Base-by-base conservation (phyloP, 1,139 yeast species). In the Suhomyces chickasaworum region DNA sequence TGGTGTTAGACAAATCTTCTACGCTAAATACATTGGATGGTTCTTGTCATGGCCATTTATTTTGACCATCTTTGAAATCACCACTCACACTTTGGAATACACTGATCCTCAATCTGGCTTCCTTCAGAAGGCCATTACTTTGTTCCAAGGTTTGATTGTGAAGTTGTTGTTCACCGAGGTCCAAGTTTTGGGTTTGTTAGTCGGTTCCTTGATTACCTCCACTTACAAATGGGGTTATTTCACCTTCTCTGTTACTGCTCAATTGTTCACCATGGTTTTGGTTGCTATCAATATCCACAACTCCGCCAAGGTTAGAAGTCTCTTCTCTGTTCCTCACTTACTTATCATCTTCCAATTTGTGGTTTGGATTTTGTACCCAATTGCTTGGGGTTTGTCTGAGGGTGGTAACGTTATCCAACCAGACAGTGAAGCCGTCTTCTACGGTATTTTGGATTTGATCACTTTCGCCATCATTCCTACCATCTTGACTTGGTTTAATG, bases 161-260 rank as follows among this genome's bases (percentile, higher is more conserved):
- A 69, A 71, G 51, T 59, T 78, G 37, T 65, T 78, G 46, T 60
- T 75, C 22, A 71, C 75, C 44, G 81, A 76, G 59, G 69, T 79
- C 15, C 78, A 65, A 55, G 82, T 80, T 27, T 70, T 83, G 47
- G 74, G 79, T 42, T 69, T 79, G 42, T 71, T 83, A 60, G 71
- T 81, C 58, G 87, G 84, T 53, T 55, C 75, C 22, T 64, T 81
- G 50, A 78, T 83, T 47, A 61, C 63, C 44, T 78, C 86, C 12
- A 68, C 81, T 45, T 83, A 83, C 65, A 83, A 80, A 65, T 83
- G 88, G 88, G 89, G 86, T 56, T 81, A 77, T 71, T 81, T 72
- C 50, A 70, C 75, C 37, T 71, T 71, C 55, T 65, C 73, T 17
- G 59, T 59, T n/a, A 50, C 60, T 46, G 73, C 72, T 27, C 69